phyloP scores from a whole-genome alignment of 371 early-diverging fungal genomes.

The Actinomortierella ambigua region DNA sequence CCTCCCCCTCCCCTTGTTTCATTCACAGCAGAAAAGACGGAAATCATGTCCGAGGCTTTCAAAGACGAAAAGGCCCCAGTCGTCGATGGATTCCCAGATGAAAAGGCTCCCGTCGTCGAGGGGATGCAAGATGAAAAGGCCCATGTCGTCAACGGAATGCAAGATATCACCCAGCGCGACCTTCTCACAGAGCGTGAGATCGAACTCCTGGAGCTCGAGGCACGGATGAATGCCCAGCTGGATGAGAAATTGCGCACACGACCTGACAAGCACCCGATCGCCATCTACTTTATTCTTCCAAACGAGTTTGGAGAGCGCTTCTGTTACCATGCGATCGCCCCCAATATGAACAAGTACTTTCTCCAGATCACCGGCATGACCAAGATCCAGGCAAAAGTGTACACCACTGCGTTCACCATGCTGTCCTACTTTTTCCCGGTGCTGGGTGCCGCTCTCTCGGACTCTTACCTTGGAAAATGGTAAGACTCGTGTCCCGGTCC shows the following conservation, averaged over 20 bases:
- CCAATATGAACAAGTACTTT: conserved; percentile 6
- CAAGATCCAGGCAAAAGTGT: conserved; percentile 2
- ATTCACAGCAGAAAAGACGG: no score
- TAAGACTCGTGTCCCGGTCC: no score
- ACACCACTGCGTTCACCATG: conserved; percentile 49
- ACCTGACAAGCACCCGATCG: conserved; percentile 9
- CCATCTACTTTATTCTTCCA: conserved; percentile 21
- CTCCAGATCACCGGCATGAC: conserved; percentile 1
- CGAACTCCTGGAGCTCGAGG: neutral
- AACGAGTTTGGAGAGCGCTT: conserved; percentile 35
- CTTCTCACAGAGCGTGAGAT: conserved; percentile 4
- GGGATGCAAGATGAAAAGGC: no score
- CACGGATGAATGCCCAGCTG: conserved; percentile 4
- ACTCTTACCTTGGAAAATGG: no score
- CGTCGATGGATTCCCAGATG: no score
- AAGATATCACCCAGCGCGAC: no score
- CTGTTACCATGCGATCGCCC: conserved; percentile 16
- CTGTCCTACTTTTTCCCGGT: conserved; percentile 61
- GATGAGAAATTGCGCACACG: conserved; percentile 1
- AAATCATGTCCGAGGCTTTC: no score
- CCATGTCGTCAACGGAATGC: no score
- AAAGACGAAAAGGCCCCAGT: no score
- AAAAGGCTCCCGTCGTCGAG: no score
- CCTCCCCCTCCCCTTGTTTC: no score
- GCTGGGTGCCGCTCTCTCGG: conserved; percentile 60